phyloP scores from a whole-genome alignment of 352 stramenopile species.

The Hyaloperonospora arabidopsidis region DNA sequence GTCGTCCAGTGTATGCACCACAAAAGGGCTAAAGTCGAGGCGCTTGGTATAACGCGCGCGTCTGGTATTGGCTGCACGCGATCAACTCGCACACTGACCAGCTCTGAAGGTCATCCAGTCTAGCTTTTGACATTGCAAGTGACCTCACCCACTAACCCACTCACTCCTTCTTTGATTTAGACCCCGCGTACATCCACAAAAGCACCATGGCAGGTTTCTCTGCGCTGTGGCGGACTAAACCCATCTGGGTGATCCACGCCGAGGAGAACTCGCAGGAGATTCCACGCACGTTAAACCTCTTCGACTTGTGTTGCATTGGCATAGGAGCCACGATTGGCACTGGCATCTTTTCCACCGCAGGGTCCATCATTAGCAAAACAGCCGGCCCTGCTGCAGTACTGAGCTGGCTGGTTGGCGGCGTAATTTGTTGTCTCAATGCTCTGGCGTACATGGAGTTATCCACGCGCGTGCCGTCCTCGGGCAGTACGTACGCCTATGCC shows the following conservation, averaged over 20 bases:
- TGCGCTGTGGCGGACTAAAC: slow-evolving; percentile 35
- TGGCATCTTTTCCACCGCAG: slow-evolving; percentile 80
- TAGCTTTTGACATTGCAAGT: too few relatives aligned
- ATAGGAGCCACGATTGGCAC: slow-evolving; percentile 83
- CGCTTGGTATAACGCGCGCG: slow-evolving; percentile 11
- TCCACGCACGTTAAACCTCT: slow-evolving; percentile 48
- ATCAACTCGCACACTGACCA: slow-evolving; percentile 19
- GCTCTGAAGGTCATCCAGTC: not conserved
- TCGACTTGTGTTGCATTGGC: slow-evolving; percentile 82
- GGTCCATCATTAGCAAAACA: slow-evolving; percentile 54
- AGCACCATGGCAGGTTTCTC: slow-evolving; percentile 17
- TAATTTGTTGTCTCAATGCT: slow-evolving; percentile 65
- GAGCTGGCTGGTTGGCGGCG: slow-evolving; percentile 63
- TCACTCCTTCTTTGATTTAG: too few relatives aligned
- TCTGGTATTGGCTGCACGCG: slow-evolving; percentile 19
- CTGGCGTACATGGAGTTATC: slow-evolving; percentile 84
- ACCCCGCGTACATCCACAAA: slow-evolving; percentile 2
- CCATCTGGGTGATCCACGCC: slow-evolving; percentile 44
- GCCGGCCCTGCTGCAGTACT: slow-evolving; percentile 68
- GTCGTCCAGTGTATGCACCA: slow-evolving; percentile 15
- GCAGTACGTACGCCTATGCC: slow-evolving; percentile 87
- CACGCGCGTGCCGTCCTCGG: slow-evolving; percentile 73
- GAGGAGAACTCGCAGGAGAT: slow-evolving; percentile 46
- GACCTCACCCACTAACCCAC: too few relatives aligned
- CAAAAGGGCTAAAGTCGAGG: slow-evolving; percentile 21